Evolutionary conservation across 1,284 basidiomycete species (phyloP).

Genomic region (Trichosporon faecale): DNA sequence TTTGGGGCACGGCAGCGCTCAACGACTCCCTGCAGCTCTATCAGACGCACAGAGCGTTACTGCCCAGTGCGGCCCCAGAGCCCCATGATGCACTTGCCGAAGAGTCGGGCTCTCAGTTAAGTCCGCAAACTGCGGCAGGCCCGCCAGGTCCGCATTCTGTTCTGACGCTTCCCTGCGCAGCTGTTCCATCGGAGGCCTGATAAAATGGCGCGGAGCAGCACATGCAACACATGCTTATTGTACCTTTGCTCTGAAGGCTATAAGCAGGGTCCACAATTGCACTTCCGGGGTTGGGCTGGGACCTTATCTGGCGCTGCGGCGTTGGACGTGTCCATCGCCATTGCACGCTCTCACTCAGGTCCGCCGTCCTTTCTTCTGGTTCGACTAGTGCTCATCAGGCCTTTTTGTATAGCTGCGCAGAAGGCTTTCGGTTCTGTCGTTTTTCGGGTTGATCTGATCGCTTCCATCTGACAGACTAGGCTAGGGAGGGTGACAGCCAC

Average conservation of each 20-base stretch:
- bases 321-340: too few species aligned
- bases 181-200: neutral
- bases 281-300: neutral
- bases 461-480: neutral
- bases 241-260: neutral
- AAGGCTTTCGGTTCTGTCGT: neutral
- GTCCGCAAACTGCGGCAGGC: neutral
- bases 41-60: too few species aligned
- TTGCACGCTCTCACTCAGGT: too few species aligned
- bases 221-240: neutral
- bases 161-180: neutral
- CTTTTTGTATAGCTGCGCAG: neutral
- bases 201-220: neutral
- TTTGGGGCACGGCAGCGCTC: neutral
- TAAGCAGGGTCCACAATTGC: neutral
- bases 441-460: neutral
- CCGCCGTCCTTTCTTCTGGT: neutral
- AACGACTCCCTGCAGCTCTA: neutral
- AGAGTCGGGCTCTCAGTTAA: too few species aligned
- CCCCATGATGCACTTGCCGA: too few species aligned
- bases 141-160: neutral
- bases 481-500: neutral
- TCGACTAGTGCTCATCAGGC: neutral
- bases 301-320: neutral
- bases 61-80: too few species aligned